These are phyloP conservation scores for Collybia nuda DNA, from an alignment of 768 basidiomycete genomes.

Conservation along the genomic window DNA sequence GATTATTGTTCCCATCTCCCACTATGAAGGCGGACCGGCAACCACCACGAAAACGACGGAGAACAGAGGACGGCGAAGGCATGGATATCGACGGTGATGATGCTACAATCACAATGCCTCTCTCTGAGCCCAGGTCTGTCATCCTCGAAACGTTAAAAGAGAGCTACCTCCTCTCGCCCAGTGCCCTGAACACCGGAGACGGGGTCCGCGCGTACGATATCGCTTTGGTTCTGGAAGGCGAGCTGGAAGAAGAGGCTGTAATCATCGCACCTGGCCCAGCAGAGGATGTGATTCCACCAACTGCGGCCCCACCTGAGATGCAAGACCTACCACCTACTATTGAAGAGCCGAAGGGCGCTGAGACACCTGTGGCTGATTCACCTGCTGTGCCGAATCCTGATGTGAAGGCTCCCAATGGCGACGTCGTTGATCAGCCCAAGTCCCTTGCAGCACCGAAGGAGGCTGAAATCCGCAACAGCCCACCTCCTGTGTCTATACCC, in stretches of 20 bases:
- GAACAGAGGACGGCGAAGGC: conserved; percentile 9
- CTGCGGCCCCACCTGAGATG: no score
- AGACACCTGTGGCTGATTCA: no score
- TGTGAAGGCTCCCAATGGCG: no score
- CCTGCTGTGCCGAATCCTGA: no score
- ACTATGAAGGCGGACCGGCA: conserved; percentile 16
- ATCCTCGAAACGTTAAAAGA: conserved; percentile 42
- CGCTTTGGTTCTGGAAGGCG: conserved; percentile 32
- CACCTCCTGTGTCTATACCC: no score
- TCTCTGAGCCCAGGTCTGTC: conserved; percentile 15
- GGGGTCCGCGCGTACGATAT: conserved; percentile 30
- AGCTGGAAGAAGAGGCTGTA: conserved; percentile 9
- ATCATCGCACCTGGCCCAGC: no score
- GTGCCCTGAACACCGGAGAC: conserved; percentile 13
- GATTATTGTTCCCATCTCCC: conserved; percentile 41
- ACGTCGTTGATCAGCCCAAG: no score
- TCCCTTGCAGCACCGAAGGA: no score
- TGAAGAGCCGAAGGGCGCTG: no score
- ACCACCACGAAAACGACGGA: conserved; percentile 35
- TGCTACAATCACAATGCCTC: neutral
- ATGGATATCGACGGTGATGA: conserved; percentile 15
- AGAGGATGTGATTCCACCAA: no score
- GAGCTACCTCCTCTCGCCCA: conserved; percentile 36
- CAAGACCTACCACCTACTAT: no score
- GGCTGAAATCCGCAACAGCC: no score